phyloP scores from a whole-genome alignment of 176 grass and related monocot species.

The Oryza australiensis region DNA sequence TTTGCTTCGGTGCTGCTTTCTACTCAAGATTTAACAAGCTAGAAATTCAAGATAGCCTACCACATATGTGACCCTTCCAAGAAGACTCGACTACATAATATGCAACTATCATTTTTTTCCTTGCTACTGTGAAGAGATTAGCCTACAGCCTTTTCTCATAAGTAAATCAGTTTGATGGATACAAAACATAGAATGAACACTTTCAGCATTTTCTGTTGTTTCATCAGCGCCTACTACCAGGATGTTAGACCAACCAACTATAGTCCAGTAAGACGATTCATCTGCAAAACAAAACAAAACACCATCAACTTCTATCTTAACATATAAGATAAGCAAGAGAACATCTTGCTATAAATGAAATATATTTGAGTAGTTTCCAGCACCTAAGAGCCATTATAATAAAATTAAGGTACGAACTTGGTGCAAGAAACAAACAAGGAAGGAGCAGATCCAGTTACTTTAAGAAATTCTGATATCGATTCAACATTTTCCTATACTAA shows the following conservation, averaged over 20 bases:
- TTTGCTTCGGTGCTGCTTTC: constrained; percentile 35
- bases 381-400: not conserved
- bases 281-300: constrained; percentile 41
- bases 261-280: constrained; percentile 43
- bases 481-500: not conserved
- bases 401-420: not conserved
- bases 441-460: not conserved
- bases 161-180: constrained; percentile 43
- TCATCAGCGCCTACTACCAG: constrained; percentile 68
- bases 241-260: constrained; percentile 81
- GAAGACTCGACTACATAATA: constrained; percentile 37
- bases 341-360: constrained; percentile 2
- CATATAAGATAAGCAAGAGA: constrained; percentile 22
- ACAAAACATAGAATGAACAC: constrained; percentile 44
- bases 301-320: not conserved
- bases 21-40: constrained; percentile 29
- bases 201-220: constrained; percentile 39
- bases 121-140: constrained; percentile 50
- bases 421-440: not conserved
- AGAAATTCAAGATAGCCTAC: constrained; percentile 25
- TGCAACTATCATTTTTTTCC: constrained; percentile 39
- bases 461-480: not conserved
- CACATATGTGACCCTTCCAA: constrained; percentile 14
- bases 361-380: not conserved
- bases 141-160: constrained; percentile 53